Conservation (phyloP, 192 early-diverging fungal genomes). For the Entomortierella chlamydospora region DNA sequence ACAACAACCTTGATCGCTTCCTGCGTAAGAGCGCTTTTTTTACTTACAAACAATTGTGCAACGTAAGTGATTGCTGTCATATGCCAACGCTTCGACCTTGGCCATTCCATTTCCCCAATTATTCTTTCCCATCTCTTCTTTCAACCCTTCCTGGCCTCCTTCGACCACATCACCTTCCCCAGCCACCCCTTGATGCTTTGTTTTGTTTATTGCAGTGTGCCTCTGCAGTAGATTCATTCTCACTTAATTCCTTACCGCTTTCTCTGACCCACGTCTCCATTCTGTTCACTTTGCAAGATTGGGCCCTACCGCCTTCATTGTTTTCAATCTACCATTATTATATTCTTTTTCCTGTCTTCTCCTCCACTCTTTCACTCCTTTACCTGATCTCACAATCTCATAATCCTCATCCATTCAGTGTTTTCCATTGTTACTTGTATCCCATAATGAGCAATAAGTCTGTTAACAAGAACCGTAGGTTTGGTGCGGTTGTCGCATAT, state of each 20-base stretch:
- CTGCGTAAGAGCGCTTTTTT: no score
- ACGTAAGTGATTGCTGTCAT: not conserved
- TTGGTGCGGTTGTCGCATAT: slow-evolving; percentile 41
- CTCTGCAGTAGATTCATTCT: not conserved
- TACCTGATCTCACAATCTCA: not conserved
- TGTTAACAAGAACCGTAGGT: slow-evolving; percentile 24
- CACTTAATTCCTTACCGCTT: not conserved
- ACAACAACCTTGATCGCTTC: no score
- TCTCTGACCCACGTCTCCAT: not conserved
- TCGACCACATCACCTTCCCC: not conserved
- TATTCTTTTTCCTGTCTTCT: not conserved
- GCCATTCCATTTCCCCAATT: not conserved
- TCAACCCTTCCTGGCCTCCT: not conserved
- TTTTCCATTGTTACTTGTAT: not conserved
- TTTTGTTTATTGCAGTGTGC: not conserved
- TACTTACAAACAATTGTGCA: no score
- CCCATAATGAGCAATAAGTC: slow-evolving; percentile 38
- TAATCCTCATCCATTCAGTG: not conserved
- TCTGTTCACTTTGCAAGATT: slow-evolving; percentile 26
- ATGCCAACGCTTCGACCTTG: slow-evolving; percentile 1
- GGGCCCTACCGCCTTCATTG: not conserved
- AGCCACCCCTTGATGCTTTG: no score
- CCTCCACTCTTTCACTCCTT: not conserved
- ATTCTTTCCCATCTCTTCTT: not conserved
- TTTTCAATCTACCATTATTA: no score